phyloP scores from a whole-genome alignment of 1,139 yeast genomes.

The Debaryomyces udenii region DNA sequence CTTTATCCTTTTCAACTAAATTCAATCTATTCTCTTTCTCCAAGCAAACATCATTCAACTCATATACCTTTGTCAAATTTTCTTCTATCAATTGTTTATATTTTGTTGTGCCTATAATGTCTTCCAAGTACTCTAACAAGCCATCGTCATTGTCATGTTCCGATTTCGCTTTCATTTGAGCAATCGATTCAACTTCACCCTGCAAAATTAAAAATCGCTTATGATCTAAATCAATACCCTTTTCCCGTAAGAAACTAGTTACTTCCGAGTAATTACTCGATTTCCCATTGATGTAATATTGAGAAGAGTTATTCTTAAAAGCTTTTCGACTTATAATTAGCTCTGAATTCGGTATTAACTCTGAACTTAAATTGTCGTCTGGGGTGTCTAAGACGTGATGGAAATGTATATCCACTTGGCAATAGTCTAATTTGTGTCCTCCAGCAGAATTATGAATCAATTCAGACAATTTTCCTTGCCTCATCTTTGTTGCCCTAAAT shows the following conservation, averaged over 20 bases:
- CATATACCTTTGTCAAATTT: constrained; percentile 60
- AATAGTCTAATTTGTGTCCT: constrained; percentile 60
- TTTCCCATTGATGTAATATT: constrained; percentile 71
- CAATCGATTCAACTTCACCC: constrained; percentile 98
- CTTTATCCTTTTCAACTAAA: constrained; percentile 77
- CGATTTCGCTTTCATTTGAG: constrained; percentile 98
- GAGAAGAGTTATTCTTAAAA: constrained; percentile 72
- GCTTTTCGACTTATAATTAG: constrained; percentile 83
- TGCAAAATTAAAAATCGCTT: constrained; percentile 91
- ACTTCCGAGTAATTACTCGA: constrained; percentile 80
- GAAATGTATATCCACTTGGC: constrained; percentile 94
- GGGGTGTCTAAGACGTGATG: constrained; percentile 70
- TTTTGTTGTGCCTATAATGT: constrained; percentile 90
- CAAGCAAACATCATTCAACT: constrained; percentile 72
- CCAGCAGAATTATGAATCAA: constrained; percentile 86
- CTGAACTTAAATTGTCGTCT: constrained; percentile 38
- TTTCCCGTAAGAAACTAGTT: constrained; percentile 68
- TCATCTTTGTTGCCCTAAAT: constrained; percentile 93
- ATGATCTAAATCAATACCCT: constrained; percentile 94
- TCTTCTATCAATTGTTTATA: constrained; percentile 80
- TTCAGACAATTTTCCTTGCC: constrained; percentile 90
- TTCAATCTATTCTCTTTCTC: constrained; percentile 82
- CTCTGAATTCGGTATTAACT: constrained; percentile 55
- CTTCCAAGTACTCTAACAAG: constrained; percentile 88
- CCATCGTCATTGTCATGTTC: constrained; percentile 94